Evolutionary conservation across 1,139 yeast species (phyloP).

Genomic region (Barnettozyma hawaiiensis): DNA sequence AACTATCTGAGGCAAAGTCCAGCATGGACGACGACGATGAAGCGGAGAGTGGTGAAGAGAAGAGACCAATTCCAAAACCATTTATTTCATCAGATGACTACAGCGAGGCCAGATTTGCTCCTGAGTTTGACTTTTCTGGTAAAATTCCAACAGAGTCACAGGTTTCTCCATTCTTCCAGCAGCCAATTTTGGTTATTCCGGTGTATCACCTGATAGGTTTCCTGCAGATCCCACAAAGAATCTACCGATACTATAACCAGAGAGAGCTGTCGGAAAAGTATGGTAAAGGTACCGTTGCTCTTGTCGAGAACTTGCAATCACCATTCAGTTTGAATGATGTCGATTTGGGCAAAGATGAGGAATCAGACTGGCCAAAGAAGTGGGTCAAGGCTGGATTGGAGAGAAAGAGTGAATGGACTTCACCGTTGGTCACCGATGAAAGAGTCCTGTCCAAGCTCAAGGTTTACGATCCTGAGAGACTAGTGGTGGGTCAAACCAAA

Average conservation of each 20-base stretch:
- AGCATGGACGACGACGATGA: conserved; percentile 6
- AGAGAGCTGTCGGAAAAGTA: conserved; percentile 68
- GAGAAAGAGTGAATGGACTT: conserved; percentile 83
- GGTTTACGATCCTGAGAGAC: conserved; percentile 38
- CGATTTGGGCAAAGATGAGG: conserved; percentile 60
- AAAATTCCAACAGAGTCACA: conserved; percentile 30
- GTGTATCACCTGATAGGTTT: conserved; percentile 78
- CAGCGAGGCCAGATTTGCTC: conserved; percentile 47
- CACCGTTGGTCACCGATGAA: conserved; percentile 64
- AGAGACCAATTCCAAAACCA: conserved; percentile 53
- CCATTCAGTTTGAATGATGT: conserved; percentile 52
- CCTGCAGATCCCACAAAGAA: conserved; percentile 64
- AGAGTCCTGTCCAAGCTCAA: conserved; percentile 53
- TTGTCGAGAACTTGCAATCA: conserved; percentile 52
- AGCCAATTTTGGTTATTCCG: conserved; percentile 69
- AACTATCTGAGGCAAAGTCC: conserved; percentile 1
- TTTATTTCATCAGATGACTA: conserved; percentile 57
- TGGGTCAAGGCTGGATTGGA: conserved; percentile 76
- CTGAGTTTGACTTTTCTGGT: conserved; percentile 41
- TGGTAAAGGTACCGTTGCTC: conserved; percentile 54
- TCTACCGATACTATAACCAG: conserved; percentile 72
- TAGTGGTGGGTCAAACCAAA: conserved; percentile 1
- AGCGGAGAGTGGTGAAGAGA: conserved; percentile 28
- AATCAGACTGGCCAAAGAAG: conserved; percentile 80
- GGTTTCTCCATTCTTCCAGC: conserved; percentile 60